These are phyloP conservation scores for Pyrenophora teres DNA, from an alignment of 2,329 filamentous ascomycete species.

Conservation along the genomic window DNA sequence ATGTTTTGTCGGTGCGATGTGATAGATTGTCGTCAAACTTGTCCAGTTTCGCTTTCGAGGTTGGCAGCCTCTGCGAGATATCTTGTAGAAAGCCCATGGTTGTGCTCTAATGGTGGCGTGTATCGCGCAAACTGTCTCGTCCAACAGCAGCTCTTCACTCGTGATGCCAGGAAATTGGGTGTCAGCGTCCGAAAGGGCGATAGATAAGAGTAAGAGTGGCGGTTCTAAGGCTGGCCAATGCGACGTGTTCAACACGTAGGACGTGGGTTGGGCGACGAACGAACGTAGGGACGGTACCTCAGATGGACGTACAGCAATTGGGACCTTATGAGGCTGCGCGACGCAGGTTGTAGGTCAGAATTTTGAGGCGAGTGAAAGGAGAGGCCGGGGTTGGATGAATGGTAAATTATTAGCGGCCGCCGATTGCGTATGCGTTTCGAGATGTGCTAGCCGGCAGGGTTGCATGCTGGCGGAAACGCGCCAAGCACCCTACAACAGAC, in stretches of 20 bases:
- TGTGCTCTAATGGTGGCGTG: constrained; percentile 11
- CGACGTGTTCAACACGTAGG: constrained; percentile 21
- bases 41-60: constrained; percentile 48
- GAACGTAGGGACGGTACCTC: constrained; percentile 25
- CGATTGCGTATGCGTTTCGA: constrained; percentile 31
- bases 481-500: constrained; percentile 17
- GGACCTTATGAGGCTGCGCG: constrained; percentile 6
- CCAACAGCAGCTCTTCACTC: constrained; percentile 21
- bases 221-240: constrained; percentile 10
- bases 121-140: constrained; percentile 12
- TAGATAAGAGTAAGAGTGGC: constrained; percentile 3
- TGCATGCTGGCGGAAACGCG: constrained; percentile 17
- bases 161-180: constrained; percentile 11
- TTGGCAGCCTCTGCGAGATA: constrained; percentile 53
- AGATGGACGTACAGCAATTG: constrained; percentile 13
- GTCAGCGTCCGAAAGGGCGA: not conserved
- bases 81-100: constrained; percentile 33
- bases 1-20: constrained; percentile 49
- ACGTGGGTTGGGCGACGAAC: constrained; percentile 25
- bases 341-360: constrained; percentile 1
- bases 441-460: constrained; percentile 19
- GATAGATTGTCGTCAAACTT: constrained; percentile 52
- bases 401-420: constrained; percentile 18
- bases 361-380: constrained; percentile 10
- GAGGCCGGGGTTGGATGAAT: constrained; percentile 9